Evolutionary conservation across 1,284 basidiomycete species (phyloP).

Genomic region (Pseudozyma sp.): DNA sequence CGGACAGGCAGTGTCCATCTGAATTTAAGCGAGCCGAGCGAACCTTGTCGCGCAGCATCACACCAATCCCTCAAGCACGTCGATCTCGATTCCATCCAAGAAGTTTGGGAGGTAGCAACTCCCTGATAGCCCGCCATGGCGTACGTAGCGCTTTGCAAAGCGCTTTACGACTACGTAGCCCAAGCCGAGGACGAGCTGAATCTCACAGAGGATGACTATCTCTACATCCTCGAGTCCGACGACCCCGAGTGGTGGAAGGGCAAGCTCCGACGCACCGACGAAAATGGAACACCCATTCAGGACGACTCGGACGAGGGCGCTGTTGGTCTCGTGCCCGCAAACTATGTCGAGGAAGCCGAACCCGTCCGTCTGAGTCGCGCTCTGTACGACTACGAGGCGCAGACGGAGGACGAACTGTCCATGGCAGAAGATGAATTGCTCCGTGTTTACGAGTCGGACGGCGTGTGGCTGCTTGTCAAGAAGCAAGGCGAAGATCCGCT

Average conservation of each 20-base stretch:
- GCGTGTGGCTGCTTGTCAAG: conserved; percentile 65
- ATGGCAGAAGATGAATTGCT: conserved; percentile 64
- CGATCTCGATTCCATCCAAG: background rate
- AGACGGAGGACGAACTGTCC: conserved; percentile 64
- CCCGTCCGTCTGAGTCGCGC: conserved; percentile 63
- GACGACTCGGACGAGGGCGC: conserved; percentile 40
- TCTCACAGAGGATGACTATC: conserved; percentile 63
- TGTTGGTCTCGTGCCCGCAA: conserved; percentile 66
- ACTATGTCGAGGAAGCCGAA: conserved; percentile 66
- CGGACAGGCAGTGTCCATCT: too few relatives aligned
- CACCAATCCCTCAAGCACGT: too few relatives aligned
- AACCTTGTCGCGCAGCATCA: too few relatives aligned
- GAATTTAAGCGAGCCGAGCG: background rate
- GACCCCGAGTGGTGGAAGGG: conserved; percentile 68
- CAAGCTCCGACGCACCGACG: conserved; percentile 52
- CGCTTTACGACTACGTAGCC: conserved; percentile 67
- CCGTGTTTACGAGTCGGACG: conserved; percentile 62
- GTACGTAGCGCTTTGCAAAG: conserved; percentile 65
- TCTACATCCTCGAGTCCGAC: conserved; percentile 66
- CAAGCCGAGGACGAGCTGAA: conserved; percentile 67
- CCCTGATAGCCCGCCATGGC: conserved; percentile 50
- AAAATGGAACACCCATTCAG: conserved; percentile 39
- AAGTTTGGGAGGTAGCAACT: background rate
- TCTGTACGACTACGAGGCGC: conserved; percentile 64
- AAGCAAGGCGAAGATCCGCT: conserved; percentile 60